Conservation (phyloP, 2,329 filamentous ascomycete genomes). For the Hysterium pulicare region DNA sequence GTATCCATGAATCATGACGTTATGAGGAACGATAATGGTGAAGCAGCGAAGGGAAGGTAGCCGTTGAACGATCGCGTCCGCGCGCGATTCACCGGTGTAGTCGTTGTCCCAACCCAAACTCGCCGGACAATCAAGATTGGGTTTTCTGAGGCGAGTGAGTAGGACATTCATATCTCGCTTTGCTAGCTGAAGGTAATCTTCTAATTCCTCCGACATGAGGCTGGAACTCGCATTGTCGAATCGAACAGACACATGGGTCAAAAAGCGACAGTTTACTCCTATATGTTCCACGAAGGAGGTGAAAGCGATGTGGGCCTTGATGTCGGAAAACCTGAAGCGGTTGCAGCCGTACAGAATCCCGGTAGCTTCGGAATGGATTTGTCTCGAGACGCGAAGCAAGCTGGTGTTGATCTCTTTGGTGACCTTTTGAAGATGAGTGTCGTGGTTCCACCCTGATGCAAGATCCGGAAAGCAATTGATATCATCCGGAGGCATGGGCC, state of each 20-base stretch:
- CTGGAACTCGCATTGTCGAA: neutral
- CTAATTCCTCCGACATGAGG: neutral
- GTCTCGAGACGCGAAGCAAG: constrained; percentile 7
- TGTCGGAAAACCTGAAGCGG: constrained; percentile 10
- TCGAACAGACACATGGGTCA: constrained; percentile 8
- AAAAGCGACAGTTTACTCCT: constrained; percentile 6
- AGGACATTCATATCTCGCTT: neutral
- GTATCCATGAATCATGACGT: neutral
- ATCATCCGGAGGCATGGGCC: neutral
- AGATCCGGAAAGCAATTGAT: too few species aligned
- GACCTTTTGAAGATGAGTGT: constrained; percentile 2
- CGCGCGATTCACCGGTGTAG: neutral
- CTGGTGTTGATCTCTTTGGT: constrained; percentile 4
- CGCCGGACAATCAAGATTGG: neutral
- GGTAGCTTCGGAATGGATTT: constrained; percentile 7
- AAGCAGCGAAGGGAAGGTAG: constrained; percentile 2
- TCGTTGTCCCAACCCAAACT: neutral
- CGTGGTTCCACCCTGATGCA: too few species aligned
- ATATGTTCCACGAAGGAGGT: constrained; percentile 5
- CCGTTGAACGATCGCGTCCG: neutral
- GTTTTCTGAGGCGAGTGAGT: neutral
- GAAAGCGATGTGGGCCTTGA: constrained; percentile 4
- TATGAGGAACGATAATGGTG: constrained; percentile 3
- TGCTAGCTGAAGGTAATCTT: too few species aligned
- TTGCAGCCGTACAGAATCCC: constrained; percentile 12